Base-by-base conservation (phyloP, 768 basidiomycete genomes). In the Kwoniella mangroviensis region DNA sequence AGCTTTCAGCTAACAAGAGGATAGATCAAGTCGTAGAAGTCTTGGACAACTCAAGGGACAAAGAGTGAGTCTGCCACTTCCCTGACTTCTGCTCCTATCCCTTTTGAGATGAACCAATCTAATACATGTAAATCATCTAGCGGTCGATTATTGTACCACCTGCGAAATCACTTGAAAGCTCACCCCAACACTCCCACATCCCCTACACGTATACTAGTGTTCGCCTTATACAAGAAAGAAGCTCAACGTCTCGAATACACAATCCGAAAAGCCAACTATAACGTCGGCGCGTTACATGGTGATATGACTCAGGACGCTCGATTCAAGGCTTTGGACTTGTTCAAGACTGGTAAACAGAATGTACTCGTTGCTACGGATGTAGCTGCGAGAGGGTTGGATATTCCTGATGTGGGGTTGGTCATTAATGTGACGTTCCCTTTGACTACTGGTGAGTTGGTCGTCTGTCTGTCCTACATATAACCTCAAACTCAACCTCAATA, bases 151-250 rank as follows among this genome's bases (percentile, higher is more conserved):
- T 56, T 82, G 21, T 71, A 80, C 66, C 82, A 83, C 70, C 83
- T 84, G 52, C 74, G 76, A 63, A 45, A 71, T 3, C 80, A 81
- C 73, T 64, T 91, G 74, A 82, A 82, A 63, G 74, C 75, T 1
- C 73, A 87, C 83, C n/a, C 86, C 86, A 65, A 86, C 81, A 55
- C 76, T 52, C 70, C 75, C 55, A 72, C 83, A 84, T 61, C 84
- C 78, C 56, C 89, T 24, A 86, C 90, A 11, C 90, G 92, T 45
- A 88, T 93, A 69, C 88, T 99, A 42, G 88, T 99, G 28, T 99
- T 99, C 81, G 96, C 92, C 17, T 86, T 98, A 49, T 99, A 99
- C 86, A 99, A 99, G 85, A 96, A 94, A 82, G 97, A 98, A 83
- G 93, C 95, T 7, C 88, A 92, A 19, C 88, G 97, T n/a, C 89